Conservation (phyloP, 2,329 filamentous ascomycete genomes). For the Penicillium sumatraense region DNA sequence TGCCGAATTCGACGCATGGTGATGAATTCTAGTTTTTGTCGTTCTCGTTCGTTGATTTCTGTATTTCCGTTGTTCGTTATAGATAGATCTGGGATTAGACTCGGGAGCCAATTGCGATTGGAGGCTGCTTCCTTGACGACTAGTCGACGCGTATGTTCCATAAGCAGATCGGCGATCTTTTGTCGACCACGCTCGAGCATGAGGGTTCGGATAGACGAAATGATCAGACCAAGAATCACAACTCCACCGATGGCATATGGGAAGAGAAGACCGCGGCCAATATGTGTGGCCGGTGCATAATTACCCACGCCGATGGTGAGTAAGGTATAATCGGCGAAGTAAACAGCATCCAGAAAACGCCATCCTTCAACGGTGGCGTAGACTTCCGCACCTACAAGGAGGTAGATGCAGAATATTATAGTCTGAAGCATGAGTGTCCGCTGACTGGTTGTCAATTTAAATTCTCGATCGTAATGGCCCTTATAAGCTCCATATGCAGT, state of each 20-base stretch:
- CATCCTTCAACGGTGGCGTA: slow-evolving; percentile 43
- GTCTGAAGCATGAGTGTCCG: slow-evolving; percentile 56
- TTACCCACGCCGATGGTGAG: slow-evolving; percentile 44
- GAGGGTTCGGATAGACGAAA: slow-evolving; percentile 41
- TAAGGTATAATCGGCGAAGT: slow-evolving; percentile 40
- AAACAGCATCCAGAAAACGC: slow-evolving; percentile 40
- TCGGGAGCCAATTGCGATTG: slow-evolving; percentile 14
- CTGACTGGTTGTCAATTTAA: slow-evolving; percentile 60
- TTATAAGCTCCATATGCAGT: slow-evolving; percentile 61
- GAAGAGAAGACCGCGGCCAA: slow-evolving; percentile 39
- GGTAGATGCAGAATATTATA: slow-evolving; percentile 46
- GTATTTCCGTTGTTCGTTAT: slow-evolving; percentile 10
- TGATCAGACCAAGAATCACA: slow-evolving; percentile 39
- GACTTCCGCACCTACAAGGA: slow-evolving; percentile 44
- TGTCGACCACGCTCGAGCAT: slow-evolving; percentile 44
- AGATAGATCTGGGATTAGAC: slow-evolving; percentile 21
- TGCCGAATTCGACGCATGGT: slow-evolving; percentile 54
- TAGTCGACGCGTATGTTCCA: slow-evolving; percentile 37
- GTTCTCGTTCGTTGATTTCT: slow-evolving; percentile 23
- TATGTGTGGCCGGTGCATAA: slow-evolving; percentile 35
- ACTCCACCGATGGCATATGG: slow-evolving; percentile 43
- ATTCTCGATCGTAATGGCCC: slow-evolving; percentile 60
- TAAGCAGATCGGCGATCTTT: slow-evolving; percentile 39
- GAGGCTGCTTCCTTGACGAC: slow-evolving; percentile 32
- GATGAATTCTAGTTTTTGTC: slow-evolving; percentile 44